Evolutionary conservation across 768 basidiomycete genomes (phyloP).

Genomic region (Hebeloma cylindrosporum): DNA sequence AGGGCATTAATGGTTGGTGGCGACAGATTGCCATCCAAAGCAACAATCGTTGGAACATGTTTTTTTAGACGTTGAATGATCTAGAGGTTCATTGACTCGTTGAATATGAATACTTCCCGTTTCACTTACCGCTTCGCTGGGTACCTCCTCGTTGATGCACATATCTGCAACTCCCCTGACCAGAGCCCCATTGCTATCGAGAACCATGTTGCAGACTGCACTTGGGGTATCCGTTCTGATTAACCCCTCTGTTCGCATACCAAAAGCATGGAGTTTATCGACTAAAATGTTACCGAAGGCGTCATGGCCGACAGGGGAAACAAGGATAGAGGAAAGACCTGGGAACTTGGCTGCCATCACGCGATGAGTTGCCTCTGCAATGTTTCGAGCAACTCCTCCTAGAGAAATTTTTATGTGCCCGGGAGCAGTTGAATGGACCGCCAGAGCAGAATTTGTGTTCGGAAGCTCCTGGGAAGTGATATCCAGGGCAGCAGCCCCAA

Average conservation of each 20-base stretch:
- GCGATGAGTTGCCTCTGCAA: constrained; percentile 87
- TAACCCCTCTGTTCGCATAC: constrained; percentile 86
- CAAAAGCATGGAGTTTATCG: constrained; percentile 54
- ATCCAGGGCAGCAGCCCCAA: constrained; percentile 90
- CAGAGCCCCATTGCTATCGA: constrained; percentile 70
- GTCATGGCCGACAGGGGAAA: constrained; percentile 80
- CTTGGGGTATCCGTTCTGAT: constrained; percentile 44
- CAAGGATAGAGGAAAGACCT: constrained; percentile 51
- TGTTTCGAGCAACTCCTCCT: constrained; percentile 94
- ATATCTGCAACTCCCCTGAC: constrained; percentile 93
- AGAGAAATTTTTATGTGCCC: constrained; percentile 71
- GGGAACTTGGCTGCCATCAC: constrained; percentile 40
- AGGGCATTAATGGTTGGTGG: constrained; percentile 50
- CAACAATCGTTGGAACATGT: constrained; percentile 58
- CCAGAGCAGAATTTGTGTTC: constrained; percentile 35
- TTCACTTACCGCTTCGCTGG: constrained; percentile 39
- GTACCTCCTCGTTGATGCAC: constrained; percentile 59
- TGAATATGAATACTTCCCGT: not conserved
- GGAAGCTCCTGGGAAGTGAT: constrained; percentile 59
- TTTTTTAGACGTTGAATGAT: constrained; percentile 47
- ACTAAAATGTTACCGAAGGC: constrained; percentile 67
- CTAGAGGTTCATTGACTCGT: constrained; percentile 34
- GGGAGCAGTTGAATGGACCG: constrained; percentile 69
- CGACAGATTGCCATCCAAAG: constrained; percentile 76
- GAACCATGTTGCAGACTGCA: constrained; percentile 84